Evolutionary conservation across 257 asterid species (phyloP).

Genomic region (Striga asiatica): DNA sequence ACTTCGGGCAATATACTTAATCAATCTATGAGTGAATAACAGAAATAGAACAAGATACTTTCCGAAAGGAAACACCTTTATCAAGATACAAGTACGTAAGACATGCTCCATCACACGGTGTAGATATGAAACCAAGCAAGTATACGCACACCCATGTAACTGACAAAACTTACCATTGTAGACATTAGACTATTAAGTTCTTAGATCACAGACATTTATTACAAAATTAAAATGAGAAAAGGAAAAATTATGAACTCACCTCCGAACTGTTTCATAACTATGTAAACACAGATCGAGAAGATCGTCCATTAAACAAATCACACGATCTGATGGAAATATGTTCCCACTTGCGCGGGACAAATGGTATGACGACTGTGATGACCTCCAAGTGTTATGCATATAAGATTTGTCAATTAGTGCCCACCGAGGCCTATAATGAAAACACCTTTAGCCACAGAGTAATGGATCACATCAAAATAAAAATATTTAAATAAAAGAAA

Average conservation of each 20-base stretch:
- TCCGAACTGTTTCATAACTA: conserved; percentile 90
- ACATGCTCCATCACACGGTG: neutral
- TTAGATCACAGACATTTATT: conserved; percentile 1
- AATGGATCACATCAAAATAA: conserved; percentile 6
- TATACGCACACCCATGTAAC: neutral
- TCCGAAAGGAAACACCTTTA: neutral
- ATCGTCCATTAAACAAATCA: conserved; percentile 60
- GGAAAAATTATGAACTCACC: conserved; percentile 37
- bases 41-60: conserved; percentile 5
- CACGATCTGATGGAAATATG: conserved; percentile 53
- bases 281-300: conserved; percentile 81
- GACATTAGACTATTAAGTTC: neutral
- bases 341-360: conserved; percentile 49
- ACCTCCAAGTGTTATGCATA: conserved; percentile 96
- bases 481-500: neutral
- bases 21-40: neutral
- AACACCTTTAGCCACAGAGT: conserved; percentile 18
- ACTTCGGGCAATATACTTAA: neutral
- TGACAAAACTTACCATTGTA: neutral
- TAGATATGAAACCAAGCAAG: conserved; percentile 2
- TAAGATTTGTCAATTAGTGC: conserved; percentile 83
- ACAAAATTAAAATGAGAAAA: neutral
- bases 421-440: conserved; percentile 84
- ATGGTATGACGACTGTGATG: conserved; percentile 90
- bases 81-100: neutral